Evolutionary conservation across 2,329 filamentous ascomycete genomes (phyloP).

Genomic region (Aspergillus fumigatiaffinis): DNA sequence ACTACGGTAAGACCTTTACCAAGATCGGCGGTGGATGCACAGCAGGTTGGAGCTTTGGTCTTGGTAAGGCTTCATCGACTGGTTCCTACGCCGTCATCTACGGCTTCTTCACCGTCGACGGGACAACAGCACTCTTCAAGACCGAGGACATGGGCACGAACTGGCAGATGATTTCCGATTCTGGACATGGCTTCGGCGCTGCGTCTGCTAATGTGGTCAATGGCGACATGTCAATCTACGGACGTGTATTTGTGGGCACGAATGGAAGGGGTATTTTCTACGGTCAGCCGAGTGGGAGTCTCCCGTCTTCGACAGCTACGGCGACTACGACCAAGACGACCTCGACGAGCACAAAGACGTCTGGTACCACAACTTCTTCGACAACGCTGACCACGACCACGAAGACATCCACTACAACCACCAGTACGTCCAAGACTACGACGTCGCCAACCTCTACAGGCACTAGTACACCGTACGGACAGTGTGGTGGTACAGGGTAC

Average conservation of each 20-base stretch:
- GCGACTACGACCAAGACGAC: conserved; percentile 1
- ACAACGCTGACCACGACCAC: background rate
- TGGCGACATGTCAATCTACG: conserved; percentile 24
- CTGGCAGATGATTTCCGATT: conserved; percentile 27
- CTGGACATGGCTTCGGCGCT: conserved; percentile 22
- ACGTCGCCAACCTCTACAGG: conserved; percentile 6
- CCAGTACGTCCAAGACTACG: background rate
- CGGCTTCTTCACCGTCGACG: conserved; percentile 24
- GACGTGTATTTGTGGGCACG: conserved; percentile 30
- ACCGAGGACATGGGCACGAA: conserved; percentile 23
- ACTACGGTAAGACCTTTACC: conserved; percentile 50
- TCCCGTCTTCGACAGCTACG: conserved; percentile 20
- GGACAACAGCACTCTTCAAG: conserved; percentile 20
- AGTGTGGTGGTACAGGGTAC: conserved; percentile 17
- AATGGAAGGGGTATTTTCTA: conserved; percentile 34
- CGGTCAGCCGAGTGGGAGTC: conserved; percentile 17
- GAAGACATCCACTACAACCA: background rate
- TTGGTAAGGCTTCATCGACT: conserved; percentile 18
- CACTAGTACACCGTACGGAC: conserved; percentile 12
- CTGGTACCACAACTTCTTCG: background rate
- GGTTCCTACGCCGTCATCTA: conserved; percentile 21
- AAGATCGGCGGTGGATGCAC: conserved; percentile 22
- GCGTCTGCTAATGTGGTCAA: conserved; percentile 23
- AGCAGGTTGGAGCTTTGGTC: conserved; percentile 18
- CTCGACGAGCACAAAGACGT: background rate